Conservation (phyloP, 148 eudicot genomes). For the Beta vulgaris region DNA sequence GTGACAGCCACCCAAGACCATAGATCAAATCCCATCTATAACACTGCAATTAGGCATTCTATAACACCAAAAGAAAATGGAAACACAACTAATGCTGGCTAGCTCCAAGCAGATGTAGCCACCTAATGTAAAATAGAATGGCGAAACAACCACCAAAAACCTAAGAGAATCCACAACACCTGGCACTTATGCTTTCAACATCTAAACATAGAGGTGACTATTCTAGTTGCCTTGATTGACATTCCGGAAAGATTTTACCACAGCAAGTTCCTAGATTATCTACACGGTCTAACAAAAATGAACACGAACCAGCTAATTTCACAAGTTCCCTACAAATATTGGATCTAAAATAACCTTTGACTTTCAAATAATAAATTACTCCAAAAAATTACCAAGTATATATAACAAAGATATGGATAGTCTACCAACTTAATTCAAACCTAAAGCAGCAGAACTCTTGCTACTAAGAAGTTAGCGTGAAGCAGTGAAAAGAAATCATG, state of each 20-base stretch:
- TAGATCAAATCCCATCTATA: no score
- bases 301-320: neutral
- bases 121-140: no score
- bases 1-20: no score
- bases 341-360: neutral
- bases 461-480: neutral
- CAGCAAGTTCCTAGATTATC: slow-evolving; percentile 1
- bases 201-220: neutral
- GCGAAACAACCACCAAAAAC: no score
- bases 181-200: neutral
- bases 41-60: no score
- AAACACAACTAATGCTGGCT: no score
- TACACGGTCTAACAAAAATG: neutral
- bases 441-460: neutral
- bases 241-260: neutral
- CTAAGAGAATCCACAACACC: neutral
- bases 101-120: no score
- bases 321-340: neutral
- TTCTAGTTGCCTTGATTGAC: neutral
- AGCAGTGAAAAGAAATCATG: neutral
- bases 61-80: no score
- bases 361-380: neutral
- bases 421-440: neutral
- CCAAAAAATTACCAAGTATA: neutral
- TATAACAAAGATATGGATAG: neutral